Evolutionary conservation across 2,329 filamentous ascomycete species (phyloP).

Genomic region (Chrysoporthe deuterocubensis): DNA sequence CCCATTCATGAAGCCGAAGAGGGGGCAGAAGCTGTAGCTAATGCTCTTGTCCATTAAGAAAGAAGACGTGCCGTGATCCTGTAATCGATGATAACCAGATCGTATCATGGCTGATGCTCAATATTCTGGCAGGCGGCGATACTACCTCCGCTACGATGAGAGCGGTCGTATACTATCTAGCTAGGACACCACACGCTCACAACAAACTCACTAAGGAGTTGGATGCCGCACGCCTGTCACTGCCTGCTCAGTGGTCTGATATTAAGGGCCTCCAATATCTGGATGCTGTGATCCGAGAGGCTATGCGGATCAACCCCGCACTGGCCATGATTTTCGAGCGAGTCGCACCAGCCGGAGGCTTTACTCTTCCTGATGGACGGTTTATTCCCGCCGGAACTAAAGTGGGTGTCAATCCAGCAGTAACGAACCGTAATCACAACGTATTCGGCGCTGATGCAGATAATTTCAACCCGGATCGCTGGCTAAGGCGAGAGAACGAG

Average conservation of each 20-base stretch:
- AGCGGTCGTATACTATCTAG: conserved; percentile 41
- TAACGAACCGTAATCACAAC: conserved; percentile 14
- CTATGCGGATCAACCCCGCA: conserved; percentile 46
- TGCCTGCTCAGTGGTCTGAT: conserved; percentile 8
- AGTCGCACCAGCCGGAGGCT: not conserved
- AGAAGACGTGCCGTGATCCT: not conserved
- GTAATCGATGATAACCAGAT: conserved; percentile 43
- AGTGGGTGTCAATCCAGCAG: conserved; percentile 15
- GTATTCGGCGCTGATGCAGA: conserved; percentile 16
- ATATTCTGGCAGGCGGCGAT: conserved; percentile 43
- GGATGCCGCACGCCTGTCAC: conserved; percentile 8
- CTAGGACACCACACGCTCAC: conserved; percentile 11
- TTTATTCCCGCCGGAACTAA: conserved; percentile 15
- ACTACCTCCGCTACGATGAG: conserved; percentile 42
- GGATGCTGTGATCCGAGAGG: conserved; percentile 43
- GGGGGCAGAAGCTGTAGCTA: not conserved
- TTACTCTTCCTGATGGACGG: conserved; percentile 10
- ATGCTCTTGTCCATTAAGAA: not conserved
- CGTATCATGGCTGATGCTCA: conserved; percentile 41
- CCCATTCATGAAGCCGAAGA: not conserved
- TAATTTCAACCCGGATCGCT: conserved; percentile 16
- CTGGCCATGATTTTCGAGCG: conserved; percentile 35
- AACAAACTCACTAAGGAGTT: conserved; percentile 9
- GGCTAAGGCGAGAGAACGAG: conserved; percentile 10
- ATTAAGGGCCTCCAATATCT: conserved; percentile 40